Base-by-base conservation (phyloP, 345 rosid genomes). In the Euclidium syriacum region DNA sequence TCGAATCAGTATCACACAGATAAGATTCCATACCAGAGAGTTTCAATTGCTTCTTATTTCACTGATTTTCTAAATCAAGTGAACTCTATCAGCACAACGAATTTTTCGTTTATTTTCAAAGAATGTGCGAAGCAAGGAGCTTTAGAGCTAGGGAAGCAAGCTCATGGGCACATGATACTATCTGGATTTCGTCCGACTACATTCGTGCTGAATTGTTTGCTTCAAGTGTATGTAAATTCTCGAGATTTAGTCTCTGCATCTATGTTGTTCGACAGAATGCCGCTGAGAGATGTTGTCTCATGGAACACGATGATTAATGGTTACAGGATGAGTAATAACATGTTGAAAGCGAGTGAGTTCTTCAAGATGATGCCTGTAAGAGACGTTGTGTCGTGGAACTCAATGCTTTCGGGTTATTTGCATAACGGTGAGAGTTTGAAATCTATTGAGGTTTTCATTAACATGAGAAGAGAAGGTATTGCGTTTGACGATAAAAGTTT, bases 311-410 rank as follows among this genome's bases (percentile, higher is more conserved):
- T 89, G 80, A 67, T 92, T 24, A 82, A 57, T 35, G 87, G 87
- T 4, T 83, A 79, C 43, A 88, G 82, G 6, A 73, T 75, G 38
- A 30, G 65, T 70, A 85, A 79, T 32, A 56, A 78, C 15, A 80
- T 92, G 85, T 74, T 39, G 5, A 64, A 66, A 35, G 95, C 95
- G 3, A 77, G 8, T 48, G 49, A 8, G 1, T 58, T 79, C 41
- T 92, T 92, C 44, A 36, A 71, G 39, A 53, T 4, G 32, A 92
- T 87, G 89, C 90, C 88, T 3, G 41, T 53, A 41, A 83, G 85
- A 72, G 98, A 92, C 62, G 85, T 79, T 34, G 73, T 87, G 41
- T 86, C 98, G 2, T 92, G 96, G 98, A 92, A 92, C 69, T 87
- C 94, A 0, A 56, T 92, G 83, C 65, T 89, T 46, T 92, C 98